A percentile compares a stretch with the other conserved stretches of the same genome.
Conservation (phyloP, 164 flowering plant species). For the Brasenia schreberi region DNA sequence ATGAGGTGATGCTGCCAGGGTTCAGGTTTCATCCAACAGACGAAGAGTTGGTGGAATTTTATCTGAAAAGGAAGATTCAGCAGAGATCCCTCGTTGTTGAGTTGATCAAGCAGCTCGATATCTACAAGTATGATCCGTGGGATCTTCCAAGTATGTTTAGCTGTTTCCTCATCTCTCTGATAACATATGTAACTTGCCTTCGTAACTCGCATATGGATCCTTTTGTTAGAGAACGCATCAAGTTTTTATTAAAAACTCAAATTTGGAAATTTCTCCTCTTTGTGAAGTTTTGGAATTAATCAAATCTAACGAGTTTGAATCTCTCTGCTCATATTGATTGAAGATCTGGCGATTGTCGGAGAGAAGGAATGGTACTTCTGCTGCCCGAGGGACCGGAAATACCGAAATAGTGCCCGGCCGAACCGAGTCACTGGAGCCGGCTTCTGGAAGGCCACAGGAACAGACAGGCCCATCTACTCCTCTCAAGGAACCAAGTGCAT, state of each 20-base stretch:
- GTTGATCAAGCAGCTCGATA: slow-evolving; percentile 57
- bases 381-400: slow-evolving; percentile 90
- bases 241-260: no score
- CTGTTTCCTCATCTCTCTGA: no score
- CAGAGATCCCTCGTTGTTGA: slow-evolving; percentile 55
- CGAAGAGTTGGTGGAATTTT: slow-evolving; percentile 18
- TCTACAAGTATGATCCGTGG: slow-evolving; percentile 29
- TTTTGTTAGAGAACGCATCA: no score
- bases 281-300: no score
- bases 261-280: no score
- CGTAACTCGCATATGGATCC: no score
- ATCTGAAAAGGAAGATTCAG: slow-evolving; percentile 57
- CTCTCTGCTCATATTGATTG: slow-evolving; percentile 5
- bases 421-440: slow-evolving; percentile 91
- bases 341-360: slow-evolving; percentile 60
- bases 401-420: slow-evolving; percentile 82
- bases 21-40: slow-evolving; percentile 76
- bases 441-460: slow-evolving; percentile 98
- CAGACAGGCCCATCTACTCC: slow-evolving; percentile 83
- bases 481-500: slow-evolving; percentile 77
- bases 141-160: slow-evolving; percentile 65
- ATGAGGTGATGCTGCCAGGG: slow-evolving; percentile 62
- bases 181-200: no score
- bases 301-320: background rate
- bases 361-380: slow-evolving; percentile 98